phyloP scores from a whole-genome alignment of 768 basidiomycete species.

The Suillus fuscotomentosus region DNA sequence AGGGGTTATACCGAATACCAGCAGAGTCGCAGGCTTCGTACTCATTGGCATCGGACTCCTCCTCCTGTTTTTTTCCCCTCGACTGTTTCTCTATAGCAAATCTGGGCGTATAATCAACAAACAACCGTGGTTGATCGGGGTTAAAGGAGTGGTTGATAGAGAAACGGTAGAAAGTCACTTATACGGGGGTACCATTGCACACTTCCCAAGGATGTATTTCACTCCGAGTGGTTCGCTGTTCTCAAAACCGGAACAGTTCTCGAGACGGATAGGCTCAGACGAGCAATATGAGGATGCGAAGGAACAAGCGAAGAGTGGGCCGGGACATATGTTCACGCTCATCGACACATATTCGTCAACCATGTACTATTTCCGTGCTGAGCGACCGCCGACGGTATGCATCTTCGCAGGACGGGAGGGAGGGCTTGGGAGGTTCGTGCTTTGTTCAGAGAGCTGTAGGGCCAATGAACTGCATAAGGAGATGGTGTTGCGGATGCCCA shows the following conservation, averaged over 20 bases:
- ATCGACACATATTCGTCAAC: conserved; percentile 15
- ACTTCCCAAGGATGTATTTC: conserved; percentile 6
- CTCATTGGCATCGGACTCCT: conserved; percentile 2
- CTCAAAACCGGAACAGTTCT: background rate
- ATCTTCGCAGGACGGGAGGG: conserved; percentile 21
- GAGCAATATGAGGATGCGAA: background rate
- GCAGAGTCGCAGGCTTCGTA: background rate
- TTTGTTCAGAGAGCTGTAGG: conserved; percentile 19
- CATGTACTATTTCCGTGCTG: conserved; percentile 8
- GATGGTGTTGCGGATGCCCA: conserved; percentile 12
- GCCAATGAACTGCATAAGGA: conserved; percentile 18
- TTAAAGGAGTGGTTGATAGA: conserved; percentile 9
- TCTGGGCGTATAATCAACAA: conserved; percentile 12
- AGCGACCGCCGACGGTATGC: background rate
- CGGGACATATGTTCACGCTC: conserved; percentile 12
- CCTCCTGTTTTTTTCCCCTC: conserved; percentile 8
- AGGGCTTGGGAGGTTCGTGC: conserved; percentile 20
- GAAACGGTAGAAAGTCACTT: conserved; percentile 6
- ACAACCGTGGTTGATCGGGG: conserved; percentile 20
- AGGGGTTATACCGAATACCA: background rate
- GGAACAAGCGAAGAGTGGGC: background rate
- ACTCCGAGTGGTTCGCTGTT: conserved; percentile 12
- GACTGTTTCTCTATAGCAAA: conserved; percentile 11
- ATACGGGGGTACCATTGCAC: conserved; percentile 11
- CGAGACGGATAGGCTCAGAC: conserved; percentile 10